Evolutionary conservation across 2,329 filamentous ascomycete genomes (phyloP), one percentile per base, ranked within the genome.

Genomic region (Colletotrichum limetticola): DNA sequence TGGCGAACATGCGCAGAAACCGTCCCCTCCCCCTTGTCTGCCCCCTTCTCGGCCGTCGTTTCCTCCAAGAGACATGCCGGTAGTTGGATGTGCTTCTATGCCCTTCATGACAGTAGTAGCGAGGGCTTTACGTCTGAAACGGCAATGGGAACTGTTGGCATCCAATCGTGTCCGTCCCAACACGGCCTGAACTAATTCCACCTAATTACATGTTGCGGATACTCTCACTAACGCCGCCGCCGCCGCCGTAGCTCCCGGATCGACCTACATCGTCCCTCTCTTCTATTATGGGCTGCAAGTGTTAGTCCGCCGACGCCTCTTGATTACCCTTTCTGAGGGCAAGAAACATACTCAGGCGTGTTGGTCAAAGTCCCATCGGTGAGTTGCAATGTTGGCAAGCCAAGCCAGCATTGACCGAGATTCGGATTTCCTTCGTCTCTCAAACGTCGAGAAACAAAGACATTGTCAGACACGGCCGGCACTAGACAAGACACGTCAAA

Each of bases 51-150:
- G 60, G n/a, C 28, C 24, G 32, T n/a, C 52, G 42, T 42, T 66
- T 68, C 52, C 5, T 64, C 58, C 69, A 57, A 68, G 68, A 49
- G 57, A 26, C 46, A 71, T 71, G 68, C 68, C 68, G 68, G 68
- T 37, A 67, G 28, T 70, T 42, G 42, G 9, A 9, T 11, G 42
- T 42, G 37, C 37, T 37, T 35, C 61, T 46, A 66, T 53, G 59
- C 37, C 67, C 32, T 22, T 37, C 42, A 24, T 35, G 68, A 53
- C 24, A 32, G 16, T 8, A 55, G 30, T 62, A 14, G 65, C 69
- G 53, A 49, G 59, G 30, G n/a, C 68, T 35, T 28, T 30, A n/a
- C 32, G 56, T 66, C 60, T 71, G 71, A 66, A 64, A 64, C 61
- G 14, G 22, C 46, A 63, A 37, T 37, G 55, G 35, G 64, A 12